Conservation (phyloP, 2,329 filamentous ascomycete genomes). For the Mariannaea sp. region DNA sequence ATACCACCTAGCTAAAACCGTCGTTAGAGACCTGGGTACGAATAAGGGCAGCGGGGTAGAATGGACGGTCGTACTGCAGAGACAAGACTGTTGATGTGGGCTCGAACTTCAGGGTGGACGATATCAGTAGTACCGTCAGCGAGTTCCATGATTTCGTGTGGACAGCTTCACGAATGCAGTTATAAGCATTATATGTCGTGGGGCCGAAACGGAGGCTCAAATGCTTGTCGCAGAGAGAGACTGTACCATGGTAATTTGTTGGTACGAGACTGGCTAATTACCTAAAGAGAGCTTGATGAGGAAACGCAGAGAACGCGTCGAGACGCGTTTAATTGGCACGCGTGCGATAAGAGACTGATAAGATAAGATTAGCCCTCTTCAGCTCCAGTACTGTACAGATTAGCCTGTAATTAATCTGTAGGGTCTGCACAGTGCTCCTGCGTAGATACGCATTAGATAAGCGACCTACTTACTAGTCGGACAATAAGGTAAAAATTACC, state of each 20-base stretch:
- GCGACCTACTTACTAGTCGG: too few relatives aligned
- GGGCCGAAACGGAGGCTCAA: conserved; percentile 21
- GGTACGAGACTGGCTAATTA: too few relatives aligned
- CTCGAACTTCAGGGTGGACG: conserved; percentile 90
- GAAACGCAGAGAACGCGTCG: conserved; percentile 31
- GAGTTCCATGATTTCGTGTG: conserved; percentile 55
- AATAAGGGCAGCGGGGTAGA: not conserved
- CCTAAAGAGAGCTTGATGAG: too few relatives aligned
- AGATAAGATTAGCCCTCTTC: too few relatives aligned
- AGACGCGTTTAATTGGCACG: conserved; percentile 32
- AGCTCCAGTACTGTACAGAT: too few relatives aligned
- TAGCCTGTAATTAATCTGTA: too few relatives aligned
- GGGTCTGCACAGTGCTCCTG: too few relatives aligned
- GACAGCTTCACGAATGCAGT: conserved; percentile 22
- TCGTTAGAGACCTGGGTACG: conserved; percentile 21
- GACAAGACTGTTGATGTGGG: conserved; percentile 90
- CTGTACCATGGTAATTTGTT: too few relatives aligned
- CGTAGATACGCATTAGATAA: too few relatives aligned
- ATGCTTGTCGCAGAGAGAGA: conserved; percentile 8
- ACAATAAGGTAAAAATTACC: too few relatives aligned
- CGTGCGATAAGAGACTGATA: not conserved
- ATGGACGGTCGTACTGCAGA: conserved; percentile 72
- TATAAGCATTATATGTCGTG: conserved; percentile 26
- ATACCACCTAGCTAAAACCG: conserved; percentile 77
- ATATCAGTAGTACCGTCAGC: conserved; percentile 59